Conservation (phyloP, 352 stramenopile genomes). For the Pelagophyceae sp. region DNA sequence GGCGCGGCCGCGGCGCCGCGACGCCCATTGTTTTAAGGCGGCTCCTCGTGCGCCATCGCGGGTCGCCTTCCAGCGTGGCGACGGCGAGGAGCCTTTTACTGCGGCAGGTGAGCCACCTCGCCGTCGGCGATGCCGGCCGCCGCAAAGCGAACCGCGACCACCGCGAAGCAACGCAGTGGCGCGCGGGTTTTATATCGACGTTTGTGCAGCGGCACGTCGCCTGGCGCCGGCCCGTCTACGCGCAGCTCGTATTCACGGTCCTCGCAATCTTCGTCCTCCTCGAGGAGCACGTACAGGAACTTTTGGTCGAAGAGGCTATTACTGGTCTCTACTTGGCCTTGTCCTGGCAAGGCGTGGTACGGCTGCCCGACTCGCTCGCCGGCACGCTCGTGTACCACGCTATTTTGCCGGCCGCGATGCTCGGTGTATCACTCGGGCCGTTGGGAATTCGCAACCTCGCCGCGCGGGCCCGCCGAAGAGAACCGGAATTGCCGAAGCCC, state of each 20-base stretch:
- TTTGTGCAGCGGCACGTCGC: neutral
- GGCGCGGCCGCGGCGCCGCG: too few relatives aligned
- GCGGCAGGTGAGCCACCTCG: too few relatives aligned
- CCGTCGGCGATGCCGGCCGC: too few relatives aligned
- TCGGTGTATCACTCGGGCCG: too few relatives aligned
- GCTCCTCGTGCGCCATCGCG: too few relatives aligned
- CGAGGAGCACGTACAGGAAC: neutral
- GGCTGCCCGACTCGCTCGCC: neutral
- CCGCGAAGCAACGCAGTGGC: neutral
- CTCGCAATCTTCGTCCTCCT: neutral
- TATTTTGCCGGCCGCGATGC: too few relatives aligned
- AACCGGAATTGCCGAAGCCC: too few relatives aligned
- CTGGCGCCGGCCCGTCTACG: neutral
- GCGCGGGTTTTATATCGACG: neutral
- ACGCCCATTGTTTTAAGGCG: neutral
- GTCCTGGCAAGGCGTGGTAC: neutral
- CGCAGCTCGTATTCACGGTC: neutral
- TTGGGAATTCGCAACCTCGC: too few relatives aligned
- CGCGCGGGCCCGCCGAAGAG: too few relatives aligned
- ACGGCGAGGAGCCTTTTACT: too few relatives aligned
- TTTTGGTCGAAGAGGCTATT: neutral
- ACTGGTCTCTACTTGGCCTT: neutral
- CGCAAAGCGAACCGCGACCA: neutral
- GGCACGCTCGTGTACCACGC: neutral
- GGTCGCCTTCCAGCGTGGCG: neutral